These are phyloP conservation scores for Lepidium sativum DNA, from an alignment of 345 rosid species.

Conservation along the genomic window DNA sequence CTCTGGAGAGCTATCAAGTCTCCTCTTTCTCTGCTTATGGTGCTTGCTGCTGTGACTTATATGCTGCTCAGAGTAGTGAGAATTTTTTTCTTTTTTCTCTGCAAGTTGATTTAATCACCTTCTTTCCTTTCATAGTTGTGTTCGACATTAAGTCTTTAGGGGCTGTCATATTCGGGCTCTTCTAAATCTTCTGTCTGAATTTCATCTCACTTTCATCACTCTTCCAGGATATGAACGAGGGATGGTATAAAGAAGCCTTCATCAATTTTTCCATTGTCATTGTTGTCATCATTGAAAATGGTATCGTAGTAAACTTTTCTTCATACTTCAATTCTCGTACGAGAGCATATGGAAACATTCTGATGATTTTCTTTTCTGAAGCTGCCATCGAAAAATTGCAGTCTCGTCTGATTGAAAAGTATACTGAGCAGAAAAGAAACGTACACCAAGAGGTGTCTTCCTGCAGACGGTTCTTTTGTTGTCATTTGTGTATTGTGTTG, in stretches of 20 bases:
- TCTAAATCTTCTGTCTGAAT: neutral
- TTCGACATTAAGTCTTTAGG: no score
- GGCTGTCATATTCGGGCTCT: neutral
- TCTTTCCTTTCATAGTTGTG: neutral
- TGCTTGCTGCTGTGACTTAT: slow-evolving; percentile 47
- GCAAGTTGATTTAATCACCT: neutral
- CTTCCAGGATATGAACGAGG: slow-evolving; percentile 46
- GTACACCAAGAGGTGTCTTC: slow-evolving; percentile 56
- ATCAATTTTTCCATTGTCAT: slow-evolving; percentile 55
- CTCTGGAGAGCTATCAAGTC: slow-evolving; percentile 82
- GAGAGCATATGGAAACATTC: no score
- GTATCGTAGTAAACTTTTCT: no score
- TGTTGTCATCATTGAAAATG: slow-evolving; percentile 56
- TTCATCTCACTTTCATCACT: neutral
- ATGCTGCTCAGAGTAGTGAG: slow-evolving; percentile 54
- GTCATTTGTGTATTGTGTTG: neutral
- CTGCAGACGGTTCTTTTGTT: neutral
- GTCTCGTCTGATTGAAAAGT: slow-evolving; percentile 69
- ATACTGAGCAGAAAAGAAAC: slow-evolving; percentile 67
- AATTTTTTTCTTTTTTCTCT: neutral
- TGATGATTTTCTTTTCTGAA: no score
- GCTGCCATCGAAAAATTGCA: slow-evolving; percentile 57
- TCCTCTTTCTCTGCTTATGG: slow-evolving; percentile 46
- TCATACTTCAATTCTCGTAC: no score
- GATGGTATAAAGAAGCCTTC: slow-evolving; percentile 83